Percentiles rank a stretch among this genome's conserved stretches.
phyloP scores from a whole-genome alignment of 169 alveolate species.

The Plasmodium berghei region DNA sequence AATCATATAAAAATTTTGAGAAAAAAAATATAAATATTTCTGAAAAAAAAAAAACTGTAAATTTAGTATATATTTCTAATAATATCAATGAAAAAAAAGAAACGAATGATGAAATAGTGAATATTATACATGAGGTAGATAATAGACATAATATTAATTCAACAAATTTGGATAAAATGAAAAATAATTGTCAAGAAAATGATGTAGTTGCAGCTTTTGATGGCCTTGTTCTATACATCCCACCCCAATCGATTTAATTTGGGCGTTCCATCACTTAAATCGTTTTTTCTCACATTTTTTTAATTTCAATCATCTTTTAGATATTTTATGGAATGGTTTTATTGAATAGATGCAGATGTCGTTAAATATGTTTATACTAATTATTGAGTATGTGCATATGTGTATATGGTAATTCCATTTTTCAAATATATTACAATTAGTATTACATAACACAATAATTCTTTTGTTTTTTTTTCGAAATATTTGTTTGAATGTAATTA shows the following conservation, averaged over 20 bases:
- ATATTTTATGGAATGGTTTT: too few relatives aligned
- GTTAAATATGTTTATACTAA: not conserved
- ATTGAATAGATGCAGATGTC: too few relatives aligned
- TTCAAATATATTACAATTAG: too few relatives aligned
- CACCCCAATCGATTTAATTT: conserved; percentile 35
- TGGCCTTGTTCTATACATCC: conserved; percentile 42
- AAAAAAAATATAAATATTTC: not conserved
- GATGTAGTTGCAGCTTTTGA: conserved; percentile 67
- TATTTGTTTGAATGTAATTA: too few relatives aligned
- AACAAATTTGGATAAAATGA: not conserved
- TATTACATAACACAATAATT: too few relatives aligned
- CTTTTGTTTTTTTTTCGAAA: too few relatives aligned
- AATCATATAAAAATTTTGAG: not conserved
- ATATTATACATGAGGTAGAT: not conserved
- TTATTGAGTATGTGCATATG: not conserved
- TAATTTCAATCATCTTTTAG: too few relatives aligned
- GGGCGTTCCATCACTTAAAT: not conserved
- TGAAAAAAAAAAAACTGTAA: not conserved
- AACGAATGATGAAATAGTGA: not conserved
- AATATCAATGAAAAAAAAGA: not conserved
- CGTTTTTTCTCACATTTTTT: not conserved
- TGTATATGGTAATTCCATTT: not conserved
- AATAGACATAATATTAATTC: too few relatives aligned
- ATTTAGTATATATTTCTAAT: not conserved
- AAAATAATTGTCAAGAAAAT: not conserved